phyloP scores from a whole-genome alignment of 352 stramenopile genomes.

The Globisporangium mamillatum region DNA sequence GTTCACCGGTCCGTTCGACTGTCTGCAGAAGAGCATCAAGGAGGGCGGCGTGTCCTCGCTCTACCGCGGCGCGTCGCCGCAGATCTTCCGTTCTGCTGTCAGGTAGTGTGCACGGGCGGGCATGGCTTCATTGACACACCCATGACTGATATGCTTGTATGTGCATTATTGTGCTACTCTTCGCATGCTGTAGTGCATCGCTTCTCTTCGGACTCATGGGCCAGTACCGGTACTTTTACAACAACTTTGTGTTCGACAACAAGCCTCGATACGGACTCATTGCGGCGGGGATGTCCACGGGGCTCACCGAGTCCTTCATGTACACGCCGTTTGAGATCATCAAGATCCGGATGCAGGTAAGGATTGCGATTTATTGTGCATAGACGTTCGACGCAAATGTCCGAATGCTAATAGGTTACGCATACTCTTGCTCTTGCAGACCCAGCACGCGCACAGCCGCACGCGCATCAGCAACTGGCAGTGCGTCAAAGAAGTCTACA shows the following conservation, averaged over 20 bases:
- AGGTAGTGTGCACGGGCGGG: slow-evolving; percentile 27
- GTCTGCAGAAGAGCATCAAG: slow-evolving; percentile 50
- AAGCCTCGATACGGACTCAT: slow-evolving; percentile 52
- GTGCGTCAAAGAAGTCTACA: slow-evolving; percentile 63
- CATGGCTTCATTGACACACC: not conserved
- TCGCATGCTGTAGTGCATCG: slow-evolving; percentile 35
- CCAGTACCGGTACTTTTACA: slow-evolving; percentile 72
- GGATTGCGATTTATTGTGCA: not conserved
- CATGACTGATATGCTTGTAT: not conserved
- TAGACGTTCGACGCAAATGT: not conserved
- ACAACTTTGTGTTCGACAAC: slow-evolving; percentile 52
- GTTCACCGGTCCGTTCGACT: slow-evolving; percentile 51
- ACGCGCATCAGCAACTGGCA: slow-evolving; percentile 74
- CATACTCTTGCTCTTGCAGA: slow-evolving; percentile 27
- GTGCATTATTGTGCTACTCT: not conserved
- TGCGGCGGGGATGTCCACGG: slow-evolving; percentile 52
- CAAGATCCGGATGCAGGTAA: slow-evolving; percentile 66
- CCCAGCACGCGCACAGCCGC: slow-evolving; percentile 44
- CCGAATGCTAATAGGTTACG: not conserved
- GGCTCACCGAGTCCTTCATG: slow-evolving; percentile 57
- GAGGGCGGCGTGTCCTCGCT: slow-evolving; percentile 55
- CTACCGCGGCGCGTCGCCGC: slow-evolving; percentile 61
- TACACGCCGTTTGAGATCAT: slow-evolving; percentile 78
- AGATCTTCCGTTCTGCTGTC: slow-evolving; percentile 66
- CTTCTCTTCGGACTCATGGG: slow-evolving; percentile 73